A percentile compares a stretch with the other conserved stretches of the same genome.
Conservation (phyloP, 2,329 filamentous ascomycete genomes). For the Ilyonectria mors-panacis region DNA sequence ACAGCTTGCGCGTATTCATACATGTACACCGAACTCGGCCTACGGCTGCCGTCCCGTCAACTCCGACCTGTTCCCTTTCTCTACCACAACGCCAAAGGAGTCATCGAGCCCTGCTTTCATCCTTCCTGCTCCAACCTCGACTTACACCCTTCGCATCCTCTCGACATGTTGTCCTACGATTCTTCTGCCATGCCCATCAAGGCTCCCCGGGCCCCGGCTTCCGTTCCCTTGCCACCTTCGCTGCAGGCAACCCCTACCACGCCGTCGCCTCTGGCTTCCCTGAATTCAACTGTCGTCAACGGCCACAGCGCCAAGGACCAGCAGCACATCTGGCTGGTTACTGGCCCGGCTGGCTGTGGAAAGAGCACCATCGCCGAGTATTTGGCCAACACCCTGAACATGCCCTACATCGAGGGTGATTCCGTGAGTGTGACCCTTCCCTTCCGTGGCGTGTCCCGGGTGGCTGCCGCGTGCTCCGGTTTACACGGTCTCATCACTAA, state of each 20-base stretch:
- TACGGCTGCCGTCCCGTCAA: slow-evolving; percentile 36
- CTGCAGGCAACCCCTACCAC: slow-evolving; percentile 38
- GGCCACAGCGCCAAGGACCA: slow-evolving; percentile 52
- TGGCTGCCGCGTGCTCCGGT: not conserved
- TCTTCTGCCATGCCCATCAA: slow-evolving; percentile 60
- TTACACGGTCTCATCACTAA: slow-evolving; percentile 41
- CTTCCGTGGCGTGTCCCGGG: not conserved
- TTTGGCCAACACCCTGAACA: slow-evolving; percentile 72
- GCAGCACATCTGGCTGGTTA: slow-evolving; percentile 86
- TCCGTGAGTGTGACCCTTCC: slow-evolving; percentile 68
- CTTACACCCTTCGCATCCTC: slow-evolving; percentile 12
- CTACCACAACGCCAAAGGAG: slow-evolving; percentile 34
- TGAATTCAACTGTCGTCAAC: slow-evolving; percentile 50
- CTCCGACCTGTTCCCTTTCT: slow-evolving; percentile 24
- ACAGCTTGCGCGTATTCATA: slow-evolving; percentile 22
- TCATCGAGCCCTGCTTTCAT: slow-evolving; percentile 25
- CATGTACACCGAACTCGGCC: slow-evolving; percentile 35
- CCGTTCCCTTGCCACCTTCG: slow-evolving; percentile 41
- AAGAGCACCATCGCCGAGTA: slow-evolving; percentile 82
- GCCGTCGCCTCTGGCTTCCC: slow-evolving; percentile 43
- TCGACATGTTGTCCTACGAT: slow-evolving; percentile 67
- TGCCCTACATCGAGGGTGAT: slow-evolving; percentile 85
- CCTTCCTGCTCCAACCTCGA: slow-evolving; percentile 22
- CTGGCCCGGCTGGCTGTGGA: slow-evolving; percentile 83
- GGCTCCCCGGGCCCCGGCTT: slow-evolving; percentile 54